Evolutionary conservation across 2,329 filamentous ascomycete species (phyloP), one percentile per base, ranked within the genome.

Genomic region (Plectosphaerella cucumerina): DNA sequence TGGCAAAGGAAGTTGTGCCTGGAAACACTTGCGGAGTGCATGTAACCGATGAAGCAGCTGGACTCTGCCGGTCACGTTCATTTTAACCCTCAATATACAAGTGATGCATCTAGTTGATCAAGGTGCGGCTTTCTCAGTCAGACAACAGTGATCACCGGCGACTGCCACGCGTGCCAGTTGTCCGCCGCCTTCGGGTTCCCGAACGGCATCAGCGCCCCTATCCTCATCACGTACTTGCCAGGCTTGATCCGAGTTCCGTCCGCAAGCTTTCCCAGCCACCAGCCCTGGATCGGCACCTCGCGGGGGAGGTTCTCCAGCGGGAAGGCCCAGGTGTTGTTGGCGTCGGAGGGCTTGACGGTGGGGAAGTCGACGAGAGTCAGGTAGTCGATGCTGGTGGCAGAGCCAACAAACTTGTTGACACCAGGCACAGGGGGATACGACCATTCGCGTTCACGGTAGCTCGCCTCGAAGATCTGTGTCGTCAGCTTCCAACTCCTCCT

Each of bases 201-300:
- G 26, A 73, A 73, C 2, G 71, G 69, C 21, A 65, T 60, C 26
- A 74, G 55, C 1, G 70, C 69, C 5, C 70, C 71, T 46, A 73
- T 67, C 5, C 71, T 69, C 59, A 73, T 68, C 5, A 65, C 67
- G 52, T 74, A 74, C 34, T 68, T 68, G 1, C 71, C 71, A 5
- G 70, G 67, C 11, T 62, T 58, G 49, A 74, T 72, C 46, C 65
- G 64, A 9, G 68, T 66, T 3, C 70, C 70, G 51, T 74, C 70
- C 6, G 70, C 67, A 8, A 73, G 64, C 51, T 69, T 70, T 1
- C 71, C 70, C 20, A 74, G 70, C 71, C 71, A 74, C 65, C 68
- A 73, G 47, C 65, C 71, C 53, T 55, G 51, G 23, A 61, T 62
- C 4, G 58, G 56, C 18, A 63, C 63, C 6, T 64, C 64, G 4